Evolutionary conservation across 306 rosid genomes (phyloP).

Genomic region (Rubus parviflorus): DNA sequence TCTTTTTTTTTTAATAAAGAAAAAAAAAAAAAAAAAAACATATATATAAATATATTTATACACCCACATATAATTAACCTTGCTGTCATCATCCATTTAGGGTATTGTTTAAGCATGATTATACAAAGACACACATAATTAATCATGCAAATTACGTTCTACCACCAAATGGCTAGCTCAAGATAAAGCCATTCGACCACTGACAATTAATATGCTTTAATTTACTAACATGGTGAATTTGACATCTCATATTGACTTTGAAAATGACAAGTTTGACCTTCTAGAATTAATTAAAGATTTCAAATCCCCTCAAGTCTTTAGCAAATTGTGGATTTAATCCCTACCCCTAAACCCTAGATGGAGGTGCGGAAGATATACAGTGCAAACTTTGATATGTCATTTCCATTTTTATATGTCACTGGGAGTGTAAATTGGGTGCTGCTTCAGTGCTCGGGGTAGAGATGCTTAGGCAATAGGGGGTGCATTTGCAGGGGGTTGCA

Average conservation of each 20-base stretch:
- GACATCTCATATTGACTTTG: background rate
- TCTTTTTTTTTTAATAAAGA: background rate
- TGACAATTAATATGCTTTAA: background rate
- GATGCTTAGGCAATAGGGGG: too few relatives aligned
- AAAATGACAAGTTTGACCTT: background rate
- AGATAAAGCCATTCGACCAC: too few relatives aligned
- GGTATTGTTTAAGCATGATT: slow-evolving; percentile 6
- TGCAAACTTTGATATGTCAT: background rate
- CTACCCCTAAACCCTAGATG: background rate
- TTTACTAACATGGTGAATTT: background rate
- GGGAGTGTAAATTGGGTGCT: background rate
- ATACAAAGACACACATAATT: background rate
- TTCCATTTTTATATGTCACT: background rate
- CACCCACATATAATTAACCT: too few relatives aligned
- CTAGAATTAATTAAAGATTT: background rate
- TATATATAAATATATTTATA: too few relatives aligned
- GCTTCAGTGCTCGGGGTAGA: too few relatives aligned
- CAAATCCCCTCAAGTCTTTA: too few relatives aligned
- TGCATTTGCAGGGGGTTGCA: too few relatives aligned
- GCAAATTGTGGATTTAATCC: background rate
- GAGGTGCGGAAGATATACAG: background rate
- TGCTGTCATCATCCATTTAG: slow-evolving; percentile 9
- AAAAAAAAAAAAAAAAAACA: too few relatives aligned
- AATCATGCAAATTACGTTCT: background rate
- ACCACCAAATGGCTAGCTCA: background rate